These are phyloP conservation scores for Candida montana DNA, from an alignment of 805 yeast genomes.

Conservation along the genomic window DNA sequence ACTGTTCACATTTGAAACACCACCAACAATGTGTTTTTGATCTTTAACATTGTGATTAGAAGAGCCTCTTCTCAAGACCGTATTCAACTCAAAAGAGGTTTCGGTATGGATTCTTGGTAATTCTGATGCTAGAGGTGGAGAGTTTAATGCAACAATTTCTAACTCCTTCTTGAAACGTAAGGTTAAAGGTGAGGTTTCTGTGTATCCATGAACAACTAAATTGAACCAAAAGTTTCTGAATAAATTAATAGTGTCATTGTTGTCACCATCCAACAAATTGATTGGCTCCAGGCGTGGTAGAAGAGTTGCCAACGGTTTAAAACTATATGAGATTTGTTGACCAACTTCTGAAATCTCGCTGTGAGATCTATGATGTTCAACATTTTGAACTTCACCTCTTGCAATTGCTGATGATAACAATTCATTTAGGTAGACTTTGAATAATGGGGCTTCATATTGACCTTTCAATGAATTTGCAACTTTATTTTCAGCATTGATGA, in stretches of 20 bases:
- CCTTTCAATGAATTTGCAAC: constrained; percentile 32
- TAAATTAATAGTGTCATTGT: constrained; percentile 46
- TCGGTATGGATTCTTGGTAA: constrained; percentile 78
- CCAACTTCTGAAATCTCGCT: constrained; percentile 66
- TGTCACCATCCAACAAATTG: constrained; percentile 31
- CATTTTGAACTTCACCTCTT: constrained; percentile 72
- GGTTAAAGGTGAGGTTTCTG: constrained; percentile 51
- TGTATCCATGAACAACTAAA: constrained; percentile 85
- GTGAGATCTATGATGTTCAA: constrained; percentile 77
- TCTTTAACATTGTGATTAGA: constrained; percentile 74
- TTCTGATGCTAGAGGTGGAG: constrained; percentile 87
- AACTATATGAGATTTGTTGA: constrained; percentile 54
- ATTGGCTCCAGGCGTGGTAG: constrained; percentile 54
- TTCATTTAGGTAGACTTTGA: constrained; percentile 55
- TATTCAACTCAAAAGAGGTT: constrained; percentile 86
- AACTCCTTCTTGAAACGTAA: constrained; percentile 43
- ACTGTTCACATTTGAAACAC: constrained; percentile 35
- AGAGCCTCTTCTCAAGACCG: constrained; percentile 84
- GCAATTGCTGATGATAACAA: constrained; percentile 61
- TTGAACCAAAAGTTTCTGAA: constrained; percentile 94
- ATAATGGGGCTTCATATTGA: constrained; percentile 38
- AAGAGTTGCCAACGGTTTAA: constrained; percentile 71
- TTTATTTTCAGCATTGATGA: constrained; percentile 24
- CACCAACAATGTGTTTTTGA: constrained; percentile 55
- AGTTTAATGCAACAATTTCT: constrained; percentile 69